Base-by-base conservation (phyloP, 768 basidiomycete species). In the Lactifluus subvellereus region DNA sequence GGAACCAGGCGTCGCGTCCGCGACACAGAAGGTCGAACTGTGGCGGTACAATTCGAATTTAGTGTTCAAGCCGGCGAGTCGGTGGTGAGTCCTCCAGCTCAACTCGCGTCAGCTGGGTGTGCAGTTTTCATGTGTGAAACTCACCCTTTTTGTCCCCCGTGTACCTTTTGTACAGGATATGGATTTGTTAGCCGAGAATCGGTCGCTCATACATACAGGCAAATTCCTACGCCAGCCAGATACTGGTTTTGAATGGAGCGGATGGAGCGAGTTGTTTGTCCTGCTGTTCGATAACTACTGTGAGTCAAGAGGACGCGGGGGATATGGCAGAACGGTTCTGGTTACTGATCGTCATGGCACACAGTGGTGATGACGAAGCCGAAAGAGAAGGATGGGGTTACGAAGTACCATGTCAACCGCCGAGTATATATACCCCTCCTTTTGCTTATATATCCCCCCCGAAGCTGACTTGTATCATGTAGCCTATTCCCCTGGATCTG, bases 201-300 rank as follows among this genome's bases (percentile, higher is more conserved):
- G 97, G 11, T 88, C 89, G 6, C 76, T 98, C 58, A 86, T 98
- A 37, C 85, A 94, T 70, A 84, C 88, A 1, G 88, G 94, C 6
- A 91, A 86, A 67, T 76, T 98, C 32, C 80, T 89, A 57, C 83
- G 94, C 54, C 93, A 94, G 68, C 90, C 93, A 14, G 94, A 97
- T 63, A 86, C 87, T 35, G 91, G 90, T 13, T 84, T 94, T 66
- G 88, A 89, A 72, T 90, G 87, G 86, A 91, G 83, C 65, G 90
- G 88, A 47, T 96, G 93, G 91, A 86, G 84, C 49, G 94, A 98
- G 73, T 80, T 96, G 7, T 89, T 87, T 65, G 88, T 96, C 8
- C 79, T 98, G 57, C 77, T 99, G 3, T 97, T 99, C 69, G 97
- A 99, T 74, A 94, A 98, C 69, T 99, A 98, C 69, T 74, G 94